Conservation (phyloP, 768 basidiomycete species). For the Boletus tomentosulus region DNA sequence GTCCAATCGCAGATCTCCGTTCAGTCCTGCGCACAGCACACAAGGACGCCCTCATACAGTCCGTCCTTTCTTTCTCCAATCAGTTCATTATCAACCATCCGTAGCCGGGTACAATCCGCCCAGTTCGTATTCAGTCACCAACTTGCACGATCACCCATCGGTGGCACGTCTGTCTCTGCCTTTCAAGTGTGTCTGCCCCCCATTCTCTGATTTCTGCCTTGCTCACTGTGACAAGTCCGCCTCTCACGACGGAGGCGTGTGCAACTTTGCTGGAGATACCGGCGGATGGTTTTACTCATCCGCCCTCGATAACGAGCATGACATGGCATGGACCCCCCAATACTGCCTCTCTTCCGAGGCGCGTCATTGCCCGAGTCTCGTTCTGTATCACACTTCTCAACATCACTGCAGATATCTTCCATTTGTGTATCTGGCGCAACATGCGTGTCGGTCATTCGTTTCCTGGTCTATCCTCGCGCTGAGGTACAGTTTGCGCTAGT, state of each 20-base stretch:
- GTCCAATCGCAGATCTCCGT: constrained; percentile 13
- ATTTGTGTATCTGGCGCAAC: constrained; percentile 43
- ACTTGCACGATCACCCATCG: constrained; percentile 23
- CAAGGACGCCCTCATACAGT: constrained; percentile 29
- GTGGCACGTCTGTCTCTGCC: constrained; percentile 38
- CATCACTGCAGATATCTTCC: constrained; percentile 42
- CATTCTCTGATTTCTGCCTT: not conserved
- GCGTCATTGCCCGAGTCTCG: not conserved
- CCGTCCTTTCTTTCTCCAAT: not conserved
- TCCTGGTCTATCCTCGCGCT: not conserved
- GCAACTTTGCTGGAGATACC: constrained; percentile 48
- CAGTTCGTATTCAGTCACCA: constrained; percentile 39
- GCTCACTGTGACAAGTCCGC: constrained; percentile 28
- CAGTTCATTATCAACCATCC: not conserved
- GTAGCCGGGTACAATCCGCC: constrained; percentile 40
- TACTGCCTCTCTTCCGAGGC: constrained; percentile 34
- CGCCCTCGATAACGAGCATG: constrained; percentile 8
- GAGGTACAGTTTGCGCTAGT: constrained; percentile 32
- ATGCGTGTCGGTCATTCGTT: constrained; percentile 42
- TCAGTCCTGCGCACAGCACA: constrained; percentile 11
- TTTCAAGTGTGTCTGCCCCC: constrained; percentile 39
- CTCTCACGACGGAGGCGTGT: constrained; percentile 28
- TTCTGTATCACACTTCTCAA: not conserved
- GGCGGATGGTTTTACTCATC: constrained; percentile 49
- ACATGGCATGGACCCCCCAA: constrained; percentile 38